Conservation (phyloP, 306 rosid species). For the Herpetospermum pedunculosum region DNA sequence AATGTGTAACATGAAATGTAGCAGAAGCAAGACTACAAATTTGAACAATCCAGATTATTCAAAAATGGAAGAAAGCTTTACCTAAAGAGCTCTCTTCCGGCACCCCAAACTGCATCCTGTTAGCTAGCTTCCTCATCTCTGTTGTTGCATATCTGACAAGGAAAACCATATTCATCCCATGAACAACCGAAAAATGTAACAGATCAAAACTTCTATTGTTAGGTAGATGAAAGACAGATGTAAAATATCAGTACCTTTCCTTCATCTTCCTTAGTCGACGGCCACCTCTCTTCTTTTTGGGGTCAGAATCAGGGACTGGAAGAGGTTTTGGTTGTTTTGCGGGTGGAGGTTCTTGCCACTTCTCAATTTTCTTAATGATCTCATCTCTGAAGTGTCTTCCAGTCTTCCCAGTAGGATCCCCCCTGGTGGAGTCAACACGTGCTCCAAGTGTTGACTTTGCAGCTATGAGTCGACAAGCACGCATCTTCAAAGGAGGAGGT, state of each 20-base stretch:
- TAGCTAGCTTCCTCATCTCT: constrained; percentile 31
- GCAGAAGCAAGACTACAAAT: not conserved
- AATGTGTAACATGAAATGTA: not conserved
- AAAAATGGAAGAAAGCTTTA: constrained; percentile 16
- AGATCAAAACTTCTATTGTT: not conserved
- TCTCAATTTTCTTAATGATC: constrained; percentile 82
- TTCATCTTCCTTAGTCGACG: constrained; percentile 16
- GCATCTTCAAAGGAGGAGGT: constrained; percentile 79
- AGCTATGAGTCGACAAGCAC: constrained; percentile 79
- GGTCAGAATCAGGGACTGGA: constrained; percentile 97
- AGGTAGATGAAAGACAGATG: not conserved
- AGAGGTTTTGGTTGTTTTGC: constrained; percentile 94
- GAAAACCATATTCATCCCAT: not conserved
- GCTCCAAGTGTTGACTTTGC: constrained; percentile 89
- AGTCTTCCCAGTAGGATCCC: constrained; percentile 74
- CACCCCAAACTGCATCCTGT: constrained; percentile 84
- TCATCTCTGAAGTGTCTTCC: constrained; percentile 64
- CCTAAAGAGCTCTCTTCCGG: constrained; percentile 98
- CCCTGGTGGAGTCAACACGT: constrained; percentile 78
- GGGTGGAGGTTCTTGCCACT: constrained; percentile 99
- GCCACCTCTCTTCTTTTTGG: constrained; percentile 88
- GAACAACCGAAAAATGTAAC: not conserved
- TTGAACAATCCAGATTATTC: not conserved
- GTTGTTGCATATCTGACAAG: constrained; percentile 8
- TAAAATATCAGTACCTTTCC: constrained; percentile 1